These are phyloP conservation scores for Fusarium pseudograminearum DNA, from an alignment of 2,329 filamentous ascomycete genomes.

Conservation along the genomic window DNA sequence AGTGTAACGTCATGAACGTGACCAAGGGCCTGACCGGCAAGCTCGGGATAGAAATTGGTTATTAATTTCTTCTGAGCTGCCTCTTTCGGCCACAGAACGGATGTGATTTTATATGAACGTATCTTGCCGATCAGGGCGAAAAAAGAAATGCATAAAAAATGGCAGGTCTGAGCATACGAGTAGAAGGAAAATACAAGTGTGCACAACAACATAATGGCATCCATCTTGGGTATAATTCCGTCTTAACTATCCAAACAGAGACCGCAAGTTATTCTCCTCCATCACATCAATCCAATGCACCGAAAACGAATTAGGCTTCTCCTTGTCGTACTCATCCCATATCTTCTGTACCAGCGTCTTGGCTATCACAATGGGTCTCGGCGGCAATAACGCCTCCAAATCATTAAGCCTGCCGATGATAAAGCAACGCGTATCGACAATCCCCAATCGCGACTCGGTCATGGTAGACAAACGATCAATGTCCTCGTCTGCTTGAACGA, in stretches of 20 bases:
- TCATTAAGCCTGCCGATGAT: constrained; percentile 9
- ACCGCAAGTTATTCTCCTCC: constrained; percentile 41
- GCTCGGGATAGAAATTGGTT: no score
- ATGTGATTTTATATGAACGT: no score
- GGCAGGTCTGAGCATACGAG: neutral
- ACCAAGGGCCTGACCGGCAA: no score
- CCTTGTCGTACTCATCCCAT: constrained; percentile 40
- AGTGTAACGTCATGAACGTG: neutral
- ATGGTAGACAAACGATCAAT: constrained; percentile 11
- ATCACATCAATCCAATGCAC: constrained; percentile 44
- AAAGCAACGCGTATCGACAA: constrained; percentile 31
- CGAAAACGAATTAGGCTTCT: neutral
- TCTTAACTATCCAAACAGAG: constrained; percentile 33
- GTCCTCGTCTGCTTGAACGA: constrained; percentile 30
- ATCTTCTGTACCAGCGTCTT: constrained; percentile 32
- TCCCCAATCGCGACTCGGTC: constrained; percentile 17
- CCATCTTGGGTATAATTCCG: neutral
- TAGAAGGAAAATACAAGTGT: no score
- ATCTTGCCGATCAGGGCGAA: no score
- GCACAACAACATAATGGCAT: neutral
- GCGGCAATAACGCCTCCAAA: constrained; percentile 27
- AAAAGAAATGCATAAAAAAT: no score
- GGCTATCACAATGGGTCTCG: constrained; percentile 30
- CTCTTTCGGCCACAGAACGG: no score
- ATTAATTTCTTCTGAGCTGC: no score